Evolutionary conservation across 306 rosid species (phyloP).

Genomic region (peach (Prunus persica)): Prunus_persica_NCBIv2 NC_034012.1:15561001-15561500

Average conservation of each 20-base stretch:
- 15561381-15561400: slow-evolving; percentile 63
- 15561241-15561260: not conserved
- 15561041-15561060: slow-evolving; percentile 57
- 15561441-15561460: slow-evolving; percentile 80
- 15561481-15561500: slow-evolving; percentile 9
- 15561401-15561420: slow-evolving; percentile 76
- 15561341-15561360: slow-evolving; percentile 17
- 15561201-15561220: slow-evolving; percentile 16
- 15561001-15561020: not conserved
- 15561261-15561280: not conserved
- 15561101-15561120: slow-evolving; percentile 76
- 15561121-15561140: slow-evolving; percentile 57
- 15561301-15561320: not conserved
- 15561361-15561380: slow-evolving; percentile 63
- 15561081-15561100: slow-evolving; percentile 65
- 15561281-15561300: not conserved
- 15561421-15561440: slow-evolving; percentile 59
- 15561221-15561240: not conserved
- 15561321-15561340: not conserved
- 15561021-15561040: slow-evolving; percentile 9
- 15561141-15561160: slow-evolving; percentile 58
- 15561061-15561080: slow-evolving; percentile 62
- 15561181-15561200: slow-evolving; percentile 12
- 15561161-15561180: slow-evolving; percentile 70
- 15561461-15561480: slow-evolving; percentile 20